Conservation (phyloP, 148 eudicot species). For the Dianthus caryophyllus region DNA sequence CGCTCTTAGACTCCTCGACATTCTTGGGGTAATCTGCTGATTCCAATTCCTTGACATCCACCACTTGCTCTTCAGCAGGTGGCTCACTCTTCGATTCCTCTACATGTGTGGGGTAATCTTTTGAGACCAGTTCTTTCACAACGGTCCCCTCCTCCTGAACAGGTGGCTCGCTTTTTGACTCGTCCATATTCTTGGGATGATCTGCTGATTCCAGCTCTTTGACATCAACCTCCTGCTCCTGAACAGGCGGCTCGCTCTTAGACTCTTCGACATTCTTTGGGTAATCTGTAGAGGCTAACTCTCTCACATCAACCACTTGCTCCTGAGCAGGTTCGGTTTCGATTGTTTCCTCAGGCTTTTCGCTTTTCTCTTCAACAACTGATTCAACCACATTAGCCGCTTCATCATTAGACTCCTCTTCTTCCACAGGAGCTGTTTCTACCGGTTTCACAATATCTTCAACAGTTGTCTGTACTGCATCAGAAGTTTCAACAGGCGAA, state of each 20-base stretch:
- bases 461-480: background rate
- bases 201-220: slow-evolving; percentile 1
- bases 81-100: slow-evolving; percentile 10
- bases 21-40: slow-evolving; percentile 6
- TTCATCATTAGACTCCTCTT: slow-evolving; percentile 3
- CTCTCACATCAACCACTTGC: slow-evolving; percentile 8
- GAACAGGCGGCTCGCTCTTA: background rate
- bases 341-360: slow-evolving; percentile 4
- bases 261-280: slow-evolving; percentile 10
- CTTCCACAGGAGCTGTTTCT: slow-evolving; percentile 4
- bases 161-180: background rate
- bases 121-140: slow-evolving; percentile 1
- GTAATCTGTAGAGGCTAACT: slow-evolving; percentile 11
- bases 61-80: slow-evolving; percentile 1
- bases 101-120: background rate
- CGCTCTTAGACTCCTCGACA: slow-evolving; percentile 17
- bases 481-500: background rate
- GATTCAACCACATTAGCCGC: slow-evolving; percentile 17
- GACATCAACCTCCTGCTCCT: slow-evolving; percentile 10
- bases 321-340: slow-evolving; percentile 1
- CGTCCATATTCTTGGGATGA: slow-evolving; percentile 2
- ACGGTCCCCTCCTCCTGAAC: background rate
- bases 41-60: slow-evolving; percentile 12
- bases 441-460: slow-evolving; percentile 2
- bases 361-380: slow-evolving; percentile 11